Percentiles rank a stretch among this genome's conserved stretches.
Evolutionary conservation across 73 alveolate genomes (phyloP).

Genomic region (Paramecium biaurelia): DNA sequence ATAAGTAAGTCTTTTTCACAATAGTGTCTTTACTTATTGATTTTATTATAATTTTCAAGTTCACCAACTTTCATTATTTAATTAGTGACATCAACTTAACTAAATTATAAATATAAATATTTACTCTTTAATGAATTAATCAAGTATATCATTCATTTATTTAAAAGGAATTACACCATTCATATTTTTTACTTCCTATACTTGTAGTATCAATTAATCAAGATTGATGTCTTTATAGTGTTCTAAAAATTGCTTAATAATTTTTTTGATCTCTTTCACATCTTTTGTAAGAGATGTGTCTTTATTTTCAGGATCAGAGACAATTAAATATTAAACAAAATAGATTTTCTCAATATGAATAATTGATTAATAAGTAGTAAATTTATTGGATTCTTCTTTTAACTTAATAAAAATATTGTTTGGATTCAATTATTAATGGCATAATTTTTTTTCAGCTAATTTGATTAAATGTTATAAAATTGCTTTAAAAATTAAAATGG

Average conservation of each 20-base stretch:
- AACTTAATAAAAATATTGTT: not conserved
- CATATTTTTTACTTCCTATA: not conserved
- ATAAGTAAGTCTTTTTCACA: not conserved
- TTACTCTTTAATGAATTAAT: not conserved
- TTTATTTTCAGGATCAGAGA: not conserved
- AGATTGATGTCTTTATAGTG: not conserved
- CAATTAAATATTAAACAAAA: not conserved
- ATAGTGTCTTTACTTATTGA: not conserved
- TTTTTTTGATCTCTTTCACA: not conserved
- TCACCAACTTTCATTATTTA: not conserved
- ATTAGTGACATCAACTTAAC: not conserved
- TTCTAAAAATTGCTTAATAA: not conserved
- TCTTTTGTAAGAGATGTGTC: not conserved
- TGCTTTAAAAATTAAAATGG: not conserved
- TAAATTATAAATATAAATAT: too few relatives aligned
- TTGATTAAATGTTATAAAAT: not conserved
- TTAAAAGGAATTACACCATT: not conserved
- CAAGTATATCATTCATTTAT: not conserved
- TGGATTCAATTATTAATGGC: not conserved
- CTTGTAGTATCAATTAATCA: not conserved
- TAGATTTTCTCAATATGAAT: not conserved
- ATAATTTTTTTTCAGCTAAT: not conserved
- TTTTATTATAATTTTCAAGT: not conserved
- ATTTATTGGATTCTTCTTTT: not conserved
- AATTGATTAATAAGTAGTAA: not conserved